Evolutionary conservation across 192 early-diverging fungal species (phyloP), one percentile per base, ranked within the genome.

Genomic region (Coemansia sp.): DNA sequence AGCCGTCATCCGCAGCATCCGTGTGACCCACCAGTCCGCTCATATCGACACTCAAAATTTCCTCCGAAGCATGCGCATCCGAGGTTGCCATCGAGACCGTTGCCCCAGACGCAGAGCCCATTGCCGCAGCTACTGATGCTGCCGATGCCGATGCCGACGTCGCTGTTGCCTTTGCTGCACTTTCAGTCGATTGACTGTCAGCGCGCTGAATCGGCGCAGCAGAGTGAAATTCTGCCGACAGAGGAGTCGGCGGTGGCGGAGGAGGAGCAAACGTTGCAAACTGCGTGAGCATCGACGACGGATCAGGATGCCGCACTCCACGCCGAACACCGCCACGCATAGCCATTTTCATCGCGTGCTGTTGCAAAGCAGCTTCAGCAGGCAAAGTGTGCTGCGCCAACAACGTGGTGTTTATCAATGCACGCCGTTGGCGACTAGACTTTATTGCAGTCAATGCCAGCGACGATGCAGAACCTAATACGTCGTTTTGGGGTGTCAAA

Each of bases 361-460:
- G 57, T 43, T 56, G 47, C 25, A 58, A 25, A 1, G 50, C 26
- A 9, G 53, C 53, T 17, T 68, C 66, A 2, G 67, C 39, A 1
- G 60, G 51, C 46, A 72, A 46, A 8, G 72, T 75, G 39, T 75
- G 72, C 49, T 75, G 72, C 2, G 72, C 52, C 24, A 75, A 45
- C 27, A 75, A 58, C 26, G 66, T 75, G 19, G 72, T 60, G 33
- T 51, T 63, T 27, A 75, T 56, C 38, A 75, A 44, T 29, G 72
- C 61, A 0, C 72, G 51, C 13, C 72, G 48, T 53, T 68, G 65
- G 28, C 72, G 52, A 17, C 60, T 75, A 24, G 72, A 75, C 44
- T 68, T 75, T 22, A 75, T 75, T 0, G 70, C 70, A 11, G 70
- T 67, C 35, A 73, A 48, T 14, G 72, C 72, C 47, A 68, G 49